Evolutionary conservation across 2,329 filamentous ascomycete species (phyloP).

Genomic region (Venturia aucupariae): DNA sequence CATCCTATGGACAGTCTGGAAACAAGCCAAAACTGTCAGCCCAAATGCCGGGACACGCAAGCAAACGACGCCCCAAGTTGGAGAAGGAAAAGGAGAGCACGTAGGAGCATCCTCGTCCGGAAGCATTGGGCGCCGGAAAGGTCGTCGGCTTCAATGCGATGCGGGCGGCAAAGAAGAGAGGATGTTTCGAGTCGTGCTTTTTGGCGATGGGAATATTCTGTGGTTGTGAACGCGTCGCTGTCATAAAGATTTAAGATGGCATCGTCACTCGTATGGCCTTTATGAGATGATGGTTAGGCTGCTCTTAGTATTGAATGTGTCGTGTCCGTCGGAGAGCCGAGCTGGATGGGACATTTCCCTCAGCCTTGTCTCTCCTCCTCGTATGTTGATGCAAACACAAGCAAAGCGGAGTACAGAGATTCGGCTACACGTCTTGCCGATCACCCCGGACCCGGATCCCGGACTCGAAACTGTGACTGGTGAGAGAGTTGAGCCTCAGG

Average conservation of each 20-base stretch:
- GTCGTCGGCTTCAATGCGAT: background rate
- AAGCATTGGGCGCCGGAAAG: background rate
- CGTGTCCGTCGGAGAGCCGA: background rate
- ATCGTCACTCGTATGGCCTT: background rate
- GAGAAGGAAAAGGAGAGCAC: background rate
- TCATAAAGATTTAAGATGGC: background rate
- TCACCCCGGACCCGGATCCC: background rate
- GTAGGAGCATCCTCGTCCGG: background rate
- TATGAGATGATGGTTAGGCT: background rate
- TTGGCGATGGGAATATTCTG: background rate
- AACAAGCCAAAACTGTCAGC: slow-evolving; percentile 6
- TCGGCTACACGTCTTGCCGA: background rate
- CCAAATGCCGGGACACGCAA: background rate
- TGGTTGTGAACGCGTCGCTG: background rate
- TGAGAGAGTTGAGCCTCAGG: background rate
- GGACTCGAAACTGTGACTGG: background rate
- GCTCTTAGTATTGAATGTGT: background rate
- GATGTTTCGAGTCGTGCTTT: slow-evolving; percentile 1
- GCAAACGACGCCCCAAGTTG: background rate
- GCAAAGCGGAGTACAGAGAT: background rate
- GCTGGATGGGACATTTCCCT: too few species aligned
- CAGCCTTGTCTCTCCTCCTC: background rate
- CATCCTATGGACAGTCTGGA: background rate
- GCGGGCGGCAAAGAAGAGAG: background rate
- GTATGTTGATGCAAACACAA: background rate